phyloP scores from a whole-genome alignment of 2,329 filamentous ascomycete genomes.

The Cladosporium sp. region DNA sequence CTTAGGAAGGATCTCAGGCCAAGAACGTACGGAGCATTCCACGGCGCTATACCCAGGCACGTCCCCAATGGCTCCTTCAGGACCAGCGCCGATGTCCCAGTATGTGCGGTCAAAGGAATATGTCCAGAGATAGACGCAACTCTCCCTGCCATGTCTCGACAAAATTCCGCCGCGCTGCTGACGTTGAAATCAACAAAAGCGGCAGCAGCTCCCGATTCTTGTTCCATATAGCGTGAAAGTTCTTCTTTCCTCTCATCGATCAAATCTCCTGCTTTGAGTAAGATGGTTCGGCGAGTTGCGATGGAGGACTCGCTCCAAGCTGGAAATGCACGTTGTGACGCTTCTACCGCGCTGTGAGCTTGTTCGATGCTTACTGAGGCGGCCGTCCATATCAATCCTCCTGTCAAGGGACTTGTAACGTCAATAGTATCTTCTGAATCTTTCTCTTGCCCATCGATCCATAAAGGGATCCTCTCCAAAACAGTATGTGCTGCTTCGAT shows the following conservation, averaged over 20 bases:
- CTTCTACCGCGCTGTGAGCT: conserved; percentile 34
- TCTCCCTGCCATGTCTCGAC: too few relatives aligned
- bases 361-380: conserved; percentile 58
- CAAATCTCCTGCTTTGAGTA: conserved; percentile 67
- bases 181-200: neutral
- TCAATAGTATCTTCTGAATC: conserved; percentile 52
- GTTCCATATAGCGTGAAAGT: neutral
- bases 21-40: neutral
- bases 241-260: conserved; percentile 51
- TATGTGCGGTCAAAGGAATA: neutral
- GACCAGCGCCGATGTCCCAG: neutral
- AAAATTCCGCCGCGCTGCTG: too few relatives aligned
- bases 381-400: conserved; percentile 55
- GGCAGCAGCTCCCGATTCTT: neutral
- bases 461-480: conserved; percentile 30
- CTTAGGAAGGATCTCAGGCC: neutral
- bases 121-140: too few relatives aligned
- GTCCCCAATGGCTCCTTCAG: neutral
- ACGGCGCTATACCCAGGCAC: neutral
- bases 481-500: too few relatives aligned
- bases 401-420: conserved; percentile 57
- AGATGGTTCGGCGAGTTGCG: conserved; percentile 56
- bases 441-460: conserved; percentile 52
- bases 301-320: too few relatives aligned
- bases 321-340: too few relatives aligned